Evolutionary conservation across 768 basidiomycete species (phyloP).

Genomic region (Xanthoconium stramineum): DNA sequence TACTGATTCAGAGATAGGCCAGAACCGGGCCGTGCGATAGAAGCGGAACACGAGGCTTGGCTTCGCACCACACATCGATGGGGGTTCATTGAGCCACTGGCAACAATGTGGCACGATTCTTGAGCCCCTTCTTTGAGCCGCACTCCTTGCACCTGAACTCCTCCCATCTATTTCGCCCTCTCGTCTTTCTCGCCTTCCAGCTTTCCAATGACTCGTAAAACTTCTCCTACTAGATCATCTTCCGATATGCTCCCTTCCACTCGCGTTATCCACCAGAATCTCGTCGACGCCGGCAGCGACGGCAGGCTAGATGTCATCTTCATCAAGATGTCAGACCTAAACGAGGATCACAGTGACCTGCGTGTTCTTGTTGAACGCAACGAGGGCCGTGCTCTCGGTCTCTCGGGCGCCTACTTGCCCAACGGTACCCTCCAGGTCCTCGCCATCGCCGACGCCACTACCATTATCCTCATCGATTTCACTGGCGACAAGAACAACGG

Average conservation of each 20-base stretch:
- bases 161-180: background rate
- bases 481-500: constrained; percentile 30
- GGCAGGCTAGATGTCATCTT: constrained; percentile 16
- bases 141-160: background rate
- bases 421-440: constrained; percentile 24
- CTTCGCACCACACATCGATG: background rate
- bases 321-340: constrained; percentile 19
- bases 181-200: background rate
- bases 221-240: background rate
- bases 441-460: constrained; percentile 27
- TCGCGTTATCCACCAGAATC: constrained; percentile 27
- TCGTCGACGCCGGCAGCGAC: constrained; percentile 24
- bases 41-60: background rate
- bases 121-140: constrained; percentile 2
- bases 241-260: constrained; percentile 8
- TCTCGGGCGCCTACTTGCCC: constrained; percentile 24
- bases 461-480: constrained; percentile 29
- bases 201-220: constrained; percentile 1
- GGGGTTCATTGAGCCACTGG: background rate
- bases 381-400: constrained; percentile 32
- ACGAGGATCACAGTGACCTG: constrained; percentile 21
- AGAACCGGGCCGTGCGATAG: background rate
- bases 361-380: constrained; percentile 28
- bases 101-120: background rate
- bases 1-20: background rate